These are phyloP conservation scores for Lactarius hengduanensis DNA, from an alignment of 768 basidiomycete species.

Conservation along the genomic window DNA sequence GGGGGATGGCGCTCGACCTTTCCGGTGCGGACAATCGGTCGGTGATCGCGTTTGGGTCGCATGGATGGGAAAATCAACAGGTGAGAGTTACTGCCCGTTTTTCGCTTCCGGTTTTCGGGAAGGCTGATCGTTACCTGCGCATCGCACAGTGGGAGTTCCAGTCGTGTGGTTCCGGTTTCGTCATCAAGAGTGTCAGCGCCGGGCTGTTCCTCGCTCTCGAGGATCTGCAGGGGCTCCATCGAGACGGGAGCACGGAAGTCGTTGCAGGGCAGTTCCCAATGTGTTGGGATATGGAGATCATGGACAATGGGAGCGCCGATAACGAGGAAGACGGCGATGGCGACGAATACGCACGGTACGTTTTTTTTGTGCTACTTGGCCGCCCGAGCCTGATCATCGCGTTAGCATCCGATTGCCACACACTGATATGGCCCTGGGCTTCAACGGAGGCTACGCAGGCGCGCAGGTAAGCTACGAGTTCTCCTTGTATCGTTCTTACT, in stretches of 20 bases:
- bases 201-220: conserved; percentile 17
- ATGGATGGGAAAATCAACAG: conserved; percentile 30
- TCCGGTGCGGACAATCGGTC: conserved; percentile 25
- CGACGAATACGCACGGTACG: conserved; percentile 24
- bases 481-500: neutral
- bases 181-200: conserved; percentile 19
- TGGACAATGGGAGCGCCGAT: conserved; percentile 19
- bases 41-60: conserved; percentile 25
- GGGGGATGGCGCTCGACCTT: conserved; percentile 28
- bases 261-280: conserved; percentile 26
- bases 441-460: conserved; percentile 21
- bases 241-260: conserved; percentile 6
- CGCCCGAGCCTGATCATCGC: neutral
- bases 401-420: conserved; percentile 27
- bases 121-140: neutral
- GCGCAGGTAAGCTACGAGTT: conserved; percentile 19
- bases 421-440: conserved; percentile 23
- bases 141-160: conserved; percentile 22
- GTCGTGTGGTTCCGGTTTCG: conserved; percentile 19
- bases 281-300: conserved; percentile 29
- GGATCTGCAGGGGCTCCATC: conserved; percentile 16
- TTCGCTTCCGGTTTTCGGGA: neutral
- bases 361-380: neutral
- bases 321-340: conserved; percentile 21
- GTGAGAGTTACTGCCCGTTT: neutral